A percentile compares a stretch with the other conserved stretches of the same genome.
phyloP scores from a whole-genome alignment of 202 grass and related monocot genomes.

The Setaria italica region DNA sequence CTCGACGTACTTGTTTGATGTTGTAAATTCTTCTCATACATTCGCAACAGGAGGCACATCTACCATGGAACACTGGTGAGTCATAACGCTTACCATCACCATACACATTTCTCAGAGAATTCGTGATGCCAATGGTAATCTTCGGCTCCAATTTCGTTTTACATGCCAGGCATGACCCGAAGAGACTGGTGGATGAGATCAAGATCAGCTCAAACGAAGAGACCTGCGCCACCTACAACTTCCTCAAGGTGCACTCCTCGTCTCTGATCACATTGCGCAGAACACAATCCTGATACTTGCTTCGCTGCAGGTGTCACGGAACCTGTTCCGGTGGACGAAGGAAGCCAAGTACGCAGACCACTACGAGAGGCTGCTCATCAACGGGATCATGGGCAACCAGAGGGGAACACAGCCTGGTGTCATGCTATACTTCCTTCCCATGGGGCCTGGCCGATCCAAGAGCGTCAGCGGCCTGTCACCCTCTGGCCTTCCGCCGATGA shows the following conservation, averaged over 20 bases:
- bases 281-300: neutral
- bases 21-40: conserved; percentile 66
- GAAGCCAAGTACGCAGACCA: conserved; percentile 66
- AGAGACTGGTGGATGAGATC: conserved; percentile 62
- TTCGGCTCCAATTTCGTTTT: neutral
- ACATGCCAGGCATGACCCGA: conserved; percentile 54
- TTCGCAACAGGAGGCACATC: conserved; percentile 77
- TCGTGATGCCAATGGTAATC: neutral
- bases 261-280: neutral
- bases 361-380: conserved; percentile 70
- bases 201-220: conserved; percentile 63
- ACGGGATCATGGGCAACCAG: conserved; percentile 72
- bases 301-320: conserved; percentile 55
- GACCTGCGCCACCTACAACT: conserved; percentile 71
- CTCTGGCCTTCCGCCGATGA: conserved; percentile 51
- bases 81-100: neutral
- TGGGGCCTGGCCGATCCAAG: conserved; percentile 65
- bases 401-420: conserved; percentile 68
- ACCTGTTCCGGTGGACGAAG: conserved; percentile 82
- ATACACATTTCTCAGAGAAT: neutral
- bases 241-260: conserved; percentile 60
- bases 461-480: conserved; percentile 45
- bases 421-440: conserved; percentile 81
- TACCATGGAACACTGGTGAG: conserved; percentile 69
- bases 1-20: conserved; percentile 60